phyloP scores from a whole-genome alignment of 345 rosid species.

The Salix exigua region DNA sequence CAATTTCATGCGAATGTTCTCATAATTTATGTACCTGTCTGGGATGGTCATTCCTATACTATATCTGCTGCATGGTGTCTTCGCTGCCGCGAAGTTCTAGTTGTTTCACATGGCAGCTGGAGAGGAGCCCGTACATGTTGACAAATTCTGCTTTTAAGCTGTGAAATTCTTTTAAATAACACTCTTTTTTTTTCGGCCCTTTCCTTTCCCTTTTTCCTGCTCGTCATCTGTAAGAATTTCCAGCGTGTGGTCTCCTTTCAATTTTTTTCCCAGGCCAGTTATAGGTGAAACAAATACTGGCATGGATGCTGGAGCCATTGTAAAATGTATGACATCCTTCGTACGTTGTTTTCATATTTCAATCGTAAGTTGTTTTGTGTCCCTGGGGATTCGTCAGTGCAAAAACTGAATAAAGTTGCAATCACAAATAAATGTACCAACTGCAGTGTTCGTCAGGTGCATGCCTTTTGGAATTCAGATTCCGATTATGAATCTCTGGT shows the following conservation, averaged over 20 bases:
- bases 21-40: background rate
- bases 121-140: conserved; percentile 4
- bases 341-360: background rate
- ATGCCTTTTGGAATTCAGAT: too few relatives aligned
- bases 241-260: background rate
- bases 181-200: background rate
- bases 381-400: too few relatives aligned
- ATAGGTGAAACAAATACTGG: background rate
- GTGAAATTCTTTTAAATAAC: conserved; percentile 5
- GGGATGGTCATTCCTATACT: conserved; percentile 2
- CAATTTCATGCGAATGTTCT: conserved; percentile 47
- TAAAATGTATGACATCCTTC: background rate
- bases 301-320: conserved; percentile 7
- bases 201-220: background rate
- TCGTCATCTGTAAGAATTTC: background rate
- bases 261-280: background rate
- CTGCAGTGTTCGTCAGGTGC: too few relatives aligned
- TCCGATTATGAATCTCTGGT: too few relatives aligned
- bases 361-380: too few relatives aligned
- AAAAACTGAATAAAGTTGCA: too few relatives aligned
- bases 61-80: conserved; percentile 7
- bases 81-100: conserved; percentile 1
- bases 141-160: background rate
- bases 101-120: background rate
- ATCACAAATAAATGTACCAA: too few relatives aligned